These are phyloP conservation scores for Chalciporus sphaerocephalus DNA, from an alignment of 768 basidiomycete species.

Conservation along the genomic window DNA sequence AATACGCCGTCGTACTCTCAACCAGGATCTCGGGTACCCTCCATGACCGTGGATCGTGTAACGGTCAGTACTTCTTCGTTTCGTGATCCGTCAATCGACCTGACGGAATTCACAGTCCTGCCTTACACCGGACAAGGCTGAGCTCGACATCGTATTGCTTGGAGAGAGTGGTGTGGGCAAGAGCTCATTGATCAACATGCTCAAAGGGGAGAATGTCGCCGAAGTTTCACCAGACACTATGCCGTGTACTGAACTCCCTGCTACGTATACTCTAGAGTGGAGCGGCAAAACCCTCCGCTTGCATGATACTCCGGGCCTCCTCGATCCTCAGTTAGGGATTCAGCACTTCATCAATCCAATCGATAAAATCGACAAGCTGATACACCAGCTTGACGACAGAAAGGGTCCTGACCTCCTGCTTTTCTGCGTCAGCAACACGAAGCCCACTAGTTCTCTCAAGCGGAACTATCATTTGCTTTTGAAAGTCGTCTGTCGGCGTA, in stretches of 20 bases:
- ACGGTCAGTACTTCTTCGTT: conserved; percentile 12
- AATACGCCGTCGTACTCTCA: conserved; percentile 10
- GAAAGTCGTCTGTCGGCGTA: conserved; percentile 23
- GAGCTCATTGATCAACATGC: conserved; percentile 42
- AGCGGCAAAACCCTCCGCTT: conserved; percentile 21
- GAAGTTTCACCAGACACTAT: conserved; percentile 27
- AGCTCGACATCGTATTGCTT: conserved; percentile 34
- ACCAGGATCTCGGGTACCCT: conserved; percentile 9
- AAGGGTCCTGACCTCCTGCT: conserved; percentile 29
- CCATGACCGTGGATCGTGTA: conserved; percentile 4
- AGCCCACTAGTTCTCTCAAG: conserved; percentile 22
- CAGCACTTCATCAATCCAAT: conserved; percentile 21
- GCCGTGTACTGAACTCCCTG: conserved; percentile 32
- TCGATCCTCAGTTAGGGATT: conserved; percentile 22
- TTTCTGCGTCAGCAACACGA: conserved; percentile 29
- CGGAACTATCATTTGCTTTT: conserved; percentile 28
- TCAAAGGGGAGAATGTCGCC: conserved; percentile 26
- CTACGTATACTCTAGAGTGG: conserved; percentile 24
- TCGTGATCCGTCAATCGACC: neutral
- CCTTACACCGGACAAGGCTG: neutral
- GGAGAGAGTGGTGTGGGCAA: conserved; percentile 35
- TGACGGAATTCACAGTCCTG: conserved; percentile 14
- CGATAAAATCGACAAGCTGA: conserved; percentile 24
- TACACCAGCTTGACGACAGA: conserved; percentile 27
- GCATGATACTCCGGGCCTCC: conserved; percentile 33